Evolutionary conservation across 768 basidiomycete genomes (phyloP).

Genomic region (Hydnum rufescens): DNA sequence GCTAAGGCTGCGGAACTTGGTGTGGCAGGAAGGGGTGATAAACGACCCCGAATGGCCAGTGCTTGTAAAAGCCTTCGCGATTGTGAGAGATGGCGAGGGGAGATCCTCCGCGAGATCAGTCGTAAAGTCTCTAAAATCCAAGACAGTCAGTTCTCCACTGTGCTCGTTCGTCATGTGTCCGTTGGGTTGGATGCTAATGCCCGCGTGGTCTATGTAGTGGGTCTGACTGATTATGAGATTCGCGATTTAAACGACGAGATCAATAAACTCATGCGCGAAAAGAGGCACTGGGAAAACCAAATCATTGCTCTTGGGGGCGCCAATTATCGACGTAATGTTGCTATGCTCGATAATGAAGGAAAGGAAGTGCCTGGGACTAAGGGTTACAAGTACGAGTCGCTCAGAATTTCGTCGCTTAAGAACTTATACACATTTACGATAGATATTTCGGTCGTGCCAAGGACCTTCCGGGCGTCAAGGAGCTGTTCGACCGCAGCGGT

Average conservation of each 20-base stretch:
- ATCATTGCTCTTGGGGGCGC: slow-evolving; percentile 92
- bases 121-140: slow-evolving; percentile 97
- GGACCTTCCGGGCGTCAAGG: slow-evolving; percentile 85
- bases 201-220: slow-evolving; percentile 30
- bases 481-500: slow-evolving; percentile 78
- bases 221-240: slow-evolving; percentile 86
- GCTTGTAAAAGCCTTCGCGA: slow-evolving; percentile 81
- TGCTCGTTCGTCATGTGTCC: neutral
- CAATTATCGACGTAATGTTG: slow-evolving; percentile 83
- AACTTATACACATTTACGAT: neutral
- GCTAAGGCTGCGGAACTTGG: slow-evolving; percentile 93
- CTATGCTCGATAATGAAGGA: slow-evolving; percentile 88
- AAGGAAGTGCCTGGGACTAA: slow-evolving; percentile 92
- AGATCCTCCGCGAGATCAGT: slow-evolving; percentile 85
- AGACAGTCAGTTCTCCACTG: slow-evolving; percentile 39
- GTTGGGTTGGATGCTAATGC: neutral
- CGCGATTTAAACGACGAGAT: slow-evolving; percentile 96
- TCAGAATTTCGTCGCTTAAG: neutral
- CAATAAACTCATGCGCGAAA: slow-evolving; percentile 87
- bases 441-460: slow-evolving; percentile 96
- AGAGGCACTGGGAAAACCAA: slow-evolving; percentile 95
- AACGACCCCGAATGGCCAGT: slow-evolving; percentile 82
- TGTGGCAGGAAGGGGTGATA: slow-evolving; percentile 62
- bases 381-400: slow-evolving; percentile 69
- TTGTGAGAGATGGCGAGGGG: slow-evolving; percentile 90